phyloP scores from a whole-genome alignment of 495 filamentous ascomycete species.

The Darksidea phi region DNA sequence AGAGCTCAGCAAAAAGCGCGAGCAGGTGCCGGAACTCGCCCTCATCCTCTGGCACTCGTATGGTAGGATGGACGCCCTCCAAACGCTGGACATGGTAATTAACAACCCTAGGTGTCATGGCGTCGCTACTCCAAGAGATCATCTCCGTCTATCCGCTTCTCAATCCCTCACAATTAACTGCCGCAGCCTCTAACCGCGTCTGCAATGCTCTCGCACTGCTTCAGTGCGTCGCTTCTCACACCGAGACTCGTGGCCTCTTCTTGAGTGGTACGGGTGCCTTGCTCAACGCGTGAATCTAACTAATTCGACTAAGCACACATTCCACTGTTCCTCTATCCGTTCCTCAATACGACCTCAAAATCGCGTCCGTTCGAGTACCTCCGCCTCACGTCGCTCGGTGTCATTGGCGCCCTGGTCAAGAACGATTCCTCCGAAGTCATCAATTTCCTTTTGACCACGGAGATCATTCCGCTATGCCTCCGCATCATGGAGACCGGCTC shows the following conservation, averaged over 20 bases:
- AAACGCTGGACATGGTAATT: background rate
- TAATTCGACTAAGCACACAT: constrained; percentile 74
- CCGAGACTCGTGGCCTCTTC: constrained; percentile 91
- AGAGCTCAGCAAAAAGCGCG: constrained; percentile 97
- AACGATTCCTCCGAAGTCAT: constrained; percentile 99
- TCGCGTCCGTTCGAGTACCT: constrained; percentile 97
- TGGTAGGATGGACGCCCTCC: constrained; percentile 58
- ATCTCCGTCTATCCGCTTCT: constrained; percentile 97
- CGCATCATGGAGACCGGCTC: constrained; percentile 99
- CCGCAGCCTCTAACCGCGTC: constrained; percentile 92
- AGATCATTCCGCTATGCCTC: constrained; percentile 97
- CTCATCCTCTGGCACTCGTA: constrained; percentile 99
- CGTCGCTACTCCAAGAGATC: constrained; percentile 93
- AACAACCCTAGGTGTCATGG: constrained; percentile 80
- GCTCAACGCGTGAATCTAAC: background rate
- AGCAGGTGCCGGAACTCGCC: constrained; percentile 95
- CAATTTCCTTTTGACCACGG: constrained; percentile 96
- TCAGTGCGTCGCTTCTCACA: constrained; percentile 97
- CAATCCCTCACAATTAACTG: constrained; percentile 94
- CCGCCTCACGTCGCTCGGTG: constrained; percentile 93
- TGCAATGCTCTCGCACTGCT: constrained; percentile 96
- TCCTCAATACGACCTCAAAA: constrained; percentile 98
- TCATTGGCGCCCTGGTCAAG: constrained; percentile 97
- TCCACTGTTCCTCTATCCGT: constrained; percentile 95
- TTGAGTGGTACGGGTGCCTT: constrained; percentile 66